Percentiles rank a stretch among this genome's conserved stretches.
Evolutionary conservation across 2,329 filamentous ascomycete species (phyloP).

Genomic region (Paramyrothecium sp.): DNA sequence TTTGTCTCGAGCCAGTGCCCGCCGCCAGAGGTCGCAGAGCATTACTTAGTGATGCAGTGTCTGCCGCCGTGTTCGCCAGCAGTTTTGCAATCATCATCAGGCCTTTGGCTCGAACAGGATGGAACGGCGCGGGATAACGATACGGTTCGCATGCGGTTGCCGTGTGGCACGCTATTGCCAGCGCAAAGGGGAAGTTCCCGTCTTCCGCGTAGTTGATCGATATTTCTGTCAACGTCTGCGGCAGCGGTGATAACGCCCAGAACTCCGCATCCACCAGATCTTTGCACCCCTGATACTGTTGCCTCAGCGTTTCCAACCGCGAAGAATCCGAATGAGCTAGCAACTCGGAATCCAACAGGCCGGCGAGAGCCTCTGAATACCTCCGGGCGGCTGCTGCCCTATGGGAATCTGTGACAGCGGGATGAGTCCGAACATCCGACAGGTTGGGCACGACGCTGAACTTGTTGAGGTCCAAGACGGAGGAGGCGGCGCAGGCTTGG

Average conservation of each 20-base stretch:
- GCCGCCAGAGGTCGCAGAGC: conserved; percentile 21
- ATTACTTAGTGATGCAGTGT: conserved; percentile 25
- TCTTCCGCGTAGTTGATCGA: conserved; percentile 42
- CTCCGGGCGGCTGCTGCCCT: conserved; percentile 13
- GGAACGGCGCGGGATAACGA: conserved; percentile 48
- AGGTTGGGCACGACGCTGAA: conserved; percentile 44
- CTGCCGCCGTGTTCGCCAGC: conserved; percentile 46
- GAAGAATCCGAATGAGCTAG: conserved; percentile 23
- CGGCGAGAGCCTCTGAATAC: conserved; percentile 23
- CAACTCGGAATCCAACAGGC: conserved; percentile 19
- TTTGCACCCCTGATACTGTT: conserved; percentile 20
- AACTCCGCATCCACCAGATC: conserved; percentile 24
- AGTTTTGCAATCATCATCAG: conserved; percentile 51
- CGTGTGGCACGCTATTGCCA: conserved; percentile 47
- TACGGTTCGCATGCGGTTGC: conserved; percentile 49
- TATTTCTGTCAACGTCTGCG: conserved; percentile 41
- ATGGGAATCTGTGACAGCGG: conserved; percentile 16
- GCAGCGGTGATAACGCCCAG: conserved; percentile 51
- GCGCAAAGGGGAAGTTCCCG: conserved; percentile 38
- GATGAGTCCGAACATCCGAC: conserved; percentile 22
- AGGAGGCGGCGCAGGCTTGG: conserved; percentile 43
- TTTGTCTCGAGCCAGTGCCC: conserved; percentile 16
- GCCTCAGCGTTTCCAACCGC: conserved; percentile 11
- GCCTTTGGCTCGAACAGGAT: conserved; percentile 47
- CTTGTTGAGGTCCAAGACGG: conserved; percentile 40